Percentiles rank a stretch among this genome's conserved stretches.
phyloP scores from a whole-genome alignment of 108 stramenopile species.

The Cyclotella baltica region DNA sequence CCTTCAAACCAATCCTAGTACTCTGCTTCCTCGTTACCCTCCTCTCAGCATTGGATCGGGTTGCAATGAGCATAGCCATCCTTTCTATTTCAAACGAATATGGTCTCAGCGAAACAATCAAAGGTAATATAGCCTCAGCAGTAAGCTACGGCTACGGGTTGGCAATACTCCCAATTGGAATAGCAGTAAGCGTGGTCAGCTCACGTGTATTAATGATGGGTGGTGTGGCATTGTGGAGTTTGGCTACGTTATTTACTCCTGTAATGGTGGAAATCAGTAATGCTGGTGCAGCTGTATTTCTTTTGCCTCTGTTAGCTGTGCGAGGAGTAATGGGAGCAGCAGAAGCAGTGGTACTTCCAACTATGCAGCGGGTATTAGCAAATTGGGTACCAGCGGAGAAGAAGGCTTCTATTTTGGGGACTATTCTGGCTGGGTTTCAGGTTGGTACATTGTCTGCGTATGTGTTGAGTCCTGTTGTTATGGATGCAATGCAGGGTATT shows the following conservation, averaged over 20 bases:
- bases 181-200: slow-evolving; percentile 59
- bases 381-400: slow-evolving; percentile 77
- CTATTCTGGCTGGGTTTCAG: slow-evolving; percentile 81
- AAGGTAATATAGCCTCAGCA: slow-evolving; percentile 82
- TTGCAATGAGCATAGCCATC: slow-evolving; percentile 92
- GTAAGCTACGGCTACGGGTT: slow-evolving; percentile 88
- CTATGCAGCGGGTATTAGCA: slow-evolving; percentile 79
- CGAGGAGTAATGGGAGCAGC: slow-evolving; percentile 83
- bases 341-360: slow-evolving; percentile 84
- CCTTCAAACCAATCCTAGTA: slow-evolving; percentile 46
- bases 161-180: slow-evolving; percentile 78
- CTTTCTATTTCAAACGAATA: slow-evolving; percentile 85
- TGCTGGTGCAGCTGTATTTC: slow-evolving; percentile 33
- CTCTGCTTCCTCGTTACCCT: slow-evolving; percentile 72
- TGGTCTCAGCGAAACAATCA: slow-evolving; percentile 77
- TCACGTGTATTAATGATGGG: slow-evolving; percentile 64
- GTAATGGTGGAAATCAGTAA: slow-evolving; percentile 46
- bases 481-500: slow-evolving; percentile 58
- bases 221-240: slow-evolving; percentile 75
- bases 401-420: slow-evolving; percentile 75
- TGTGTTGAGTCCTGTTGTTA: slow-evolving; percentile 70
- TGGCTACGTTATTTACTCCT: slow-evolving; percentile 78
- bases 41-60: slow-evolving; percentile 78
- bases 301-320: slow-evolving; percentile 63
- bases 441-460: slow-evolving; percentile 86